Evolutionary conservation across 2,329 filamentous ascomycete species (phyloP).

Genomic region (Pseudocercospora eumusae): DNA sequence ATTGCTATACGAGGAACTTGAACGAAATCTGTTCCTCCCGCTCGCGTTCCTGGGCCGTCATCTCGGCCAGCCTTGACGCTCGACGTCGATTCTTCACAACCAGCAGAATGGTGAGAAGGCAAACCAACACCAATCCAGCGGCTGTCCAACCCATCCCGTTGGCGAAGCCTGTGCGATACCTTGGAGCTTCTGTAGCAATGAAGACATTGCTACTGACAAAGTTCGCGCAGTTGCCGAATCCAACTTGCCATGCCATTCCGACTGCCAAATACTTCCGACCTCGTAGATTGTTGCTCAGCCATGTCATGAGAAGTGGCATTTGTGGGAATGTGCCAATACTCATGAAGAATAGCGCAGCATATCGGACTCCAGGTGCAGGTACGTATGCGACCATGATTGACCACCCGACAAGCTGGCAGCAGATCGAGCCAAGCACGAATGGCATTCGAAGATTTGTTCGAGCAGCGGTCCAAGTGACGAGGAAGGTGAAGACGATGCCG

Average conservation of each 20-base stretch:
- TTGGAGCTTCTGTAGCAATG: slow-evolving; percentile 13
- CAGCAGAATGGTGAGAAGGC: slow-evolving; percentile 12
- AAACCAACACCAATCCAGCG: slow-evolving; percentile 11
- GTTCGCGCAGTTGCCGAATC: slow-evolving; percentile 18
- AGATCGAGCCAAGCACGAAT: slow-evolving; percentile 15
- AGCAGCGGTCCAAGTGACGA: slow-evolving; percentile 17
- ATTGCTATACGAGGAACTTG: slow-evolving; percentile 14
- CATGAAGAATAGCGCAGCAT: slow-evolving; percentile 20
- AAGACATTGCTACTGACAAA: slow-evolving; percentile 19
- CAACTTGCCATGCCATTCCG: slow-evolving; percentile 20
- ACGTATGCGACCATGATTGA: slow-evolving; percentile 17
- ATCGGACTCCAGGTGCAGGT: slow-evolving; percentile 15
- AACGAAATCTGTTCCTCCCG: slow-evolving; percentile 13
- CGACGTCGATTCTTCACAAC: slow-evolving; percentile 11
- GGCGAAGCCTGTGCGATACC: slow-evolving; percentile 14
- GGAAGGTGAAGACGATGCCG: slow-evolving; percentile 18
- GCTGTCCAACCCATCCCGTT: slow-evolving; percentile 13
- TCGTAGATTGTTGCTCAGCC: slow-evolving; percentile 15
- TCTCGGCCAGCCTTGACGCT: slow-evolving; percentile 1
- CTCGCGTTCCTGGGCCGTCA: slow-evolving; percentile 9
- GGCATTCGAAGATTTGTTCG: slow-evolving; percentile 10
- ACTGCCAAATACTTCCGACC: slow-evolving; percentile 18
- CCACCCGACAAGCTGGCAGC: slow-evolving; percentile 17
- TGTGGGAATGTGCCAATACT: slow-evolving; percentile 19
- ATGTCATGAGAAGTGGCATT: slow-evolving; percentile 19